These are phyloP conservation scores for Erodium moschatum DNA, from an alignment of 441 rosid species.

Conservation along the genomic window DNA sequence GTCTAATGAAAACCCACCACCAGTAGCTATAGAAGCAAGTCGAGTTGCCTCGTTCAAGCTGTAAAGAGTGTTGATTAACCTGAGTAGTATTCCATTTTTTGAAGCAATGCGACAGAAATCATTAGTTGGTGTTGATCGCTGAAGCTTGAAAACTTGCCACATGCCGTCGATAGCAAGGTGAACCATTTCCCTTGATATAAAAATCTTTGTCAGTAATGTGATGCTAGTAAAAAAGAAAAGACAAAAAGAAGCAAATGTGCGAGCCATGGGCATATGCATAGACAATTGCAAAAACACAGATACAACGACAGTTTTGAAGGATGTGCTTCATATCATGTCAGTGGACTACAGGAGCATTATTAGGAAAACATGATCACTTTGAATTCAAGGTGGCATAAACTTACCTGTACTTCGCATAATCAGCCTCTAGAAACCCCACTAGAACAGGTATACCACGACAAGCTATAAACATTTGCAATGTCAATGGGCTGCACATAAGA, in stretches of 20 bases:
- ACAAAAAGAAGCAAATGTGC: background rate
- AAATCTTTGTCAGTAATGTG: slow-evolving; percentile 28
- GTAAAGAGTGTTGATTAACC: slow-evolving; percentile 88
- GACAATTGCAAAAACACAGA: background rate
- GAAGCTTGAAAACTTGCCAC: slow-evolving; percentile 99
- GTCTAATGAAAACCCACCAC: slow-evolving; percentile 48
- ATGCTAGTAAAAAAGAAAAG: slow-evolving; percentile 5
- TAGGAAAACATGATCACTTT: background rate
- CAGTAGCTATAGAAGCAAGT: slow-evolving; percentile 60
- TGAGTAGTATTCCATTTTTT: slow-evolving; percentile 70
- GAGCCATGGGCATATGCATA: background rate
- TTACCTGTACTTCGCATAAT: slow-evolving; percentile 89
- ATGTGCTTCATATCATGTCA: background rate
- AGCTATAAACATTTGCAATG: slow-evolving; percentile 97
- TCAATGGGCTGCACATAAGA: slow-evolving; percentile 59
- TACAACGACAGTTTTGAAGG: background rate
- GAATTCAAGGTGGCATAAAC: slow-evolving; percentile 11
- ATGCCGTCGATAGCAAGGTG: slow-evolving; percentile 98
- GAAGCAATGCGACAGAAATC: slow-evolving; percentile 96
- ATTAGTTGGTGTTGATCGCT: slow-evolving; percentile 78
- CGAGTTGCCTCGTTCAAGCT: slow-evolving; percentile 97
- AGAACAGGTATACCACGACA: slow-evolving; percentile 88
- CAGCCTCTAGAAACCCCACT: slow-evolving; percentile 93
- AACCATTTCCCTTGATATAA: slow-evolving; percentile 88
- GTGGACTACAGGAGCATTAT: background rate